phyloP scores from a whole-genome alignment of 768 basidiomycete genomes.

The Suillus fuscotomentosus region DNA sequence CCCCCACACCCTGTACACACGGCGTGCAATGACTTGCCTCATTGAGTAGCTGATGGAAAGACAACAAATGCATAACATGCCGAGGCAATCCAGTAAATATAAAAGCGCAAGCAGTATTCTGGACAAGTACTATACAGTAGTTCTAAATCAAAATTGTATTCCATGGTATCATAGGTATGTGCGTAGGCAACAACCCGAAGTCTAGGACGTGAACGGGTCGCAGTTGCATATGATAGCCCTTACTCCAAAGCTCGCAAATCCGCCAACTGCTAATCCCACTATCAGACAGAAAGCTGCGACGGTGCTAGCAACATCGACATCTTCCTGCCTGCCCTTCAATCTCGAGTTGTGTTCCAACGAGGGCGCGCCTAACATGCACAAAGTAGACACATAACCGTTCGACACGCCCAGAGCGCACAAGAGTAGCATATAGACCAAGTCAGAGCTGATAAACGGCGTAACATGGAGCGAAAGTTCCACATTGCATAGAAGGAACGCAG shows the following conservation, averaged over 20 bases:
- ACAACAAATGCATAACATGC: no score
- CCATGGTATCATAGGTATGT: neutral
- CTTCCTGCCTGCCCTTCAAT: constrained; percentile 64
- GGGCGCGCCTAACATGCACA: constrained; percentile 81
- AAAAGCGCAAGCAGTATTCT: no score
- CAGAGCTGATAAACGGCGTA: constrained; percentile 67
- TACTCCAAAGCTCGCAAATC: constrained; percentile 80
- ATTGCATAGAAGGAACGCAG: constrained; percentile 88
- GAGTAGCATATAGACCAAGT: constrained; percentile 71
- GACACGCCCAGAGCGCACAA: constrained; percentile 72
- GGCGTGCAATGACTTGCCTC: no score
- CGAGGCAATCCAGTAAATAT: no score
- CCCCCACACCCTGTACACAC: no score
- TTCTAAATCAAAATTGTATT: neutral
- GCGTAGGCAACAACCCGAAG: neutral
- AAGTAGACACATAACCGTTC: constrained; percentile 77
- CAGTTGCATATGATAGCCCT: constrained; percentile 65
- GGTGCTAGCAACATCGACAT: constrained; percentile 85
- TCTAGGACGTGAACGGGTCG: constrained; percentile 55
- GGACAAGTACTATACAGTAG: no score
- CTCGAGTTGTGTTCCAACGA: constrained; percentile 78
- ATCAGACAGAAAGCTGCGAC: constrained; percentile 77
- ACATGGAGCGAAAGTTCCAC: constrained; percentile 45
- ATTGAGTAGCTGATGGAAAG: no score
- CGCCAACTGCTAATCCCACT: constrained; percentile 73